A percentile compares a stretch with the other conserved stretches of the same genome.
These are phyloP conservation scores for Coniochaeta sp. DNA, from an alignment of 2,329 filamentous ascomycete species.

Conservation along the genomic window DNA sequence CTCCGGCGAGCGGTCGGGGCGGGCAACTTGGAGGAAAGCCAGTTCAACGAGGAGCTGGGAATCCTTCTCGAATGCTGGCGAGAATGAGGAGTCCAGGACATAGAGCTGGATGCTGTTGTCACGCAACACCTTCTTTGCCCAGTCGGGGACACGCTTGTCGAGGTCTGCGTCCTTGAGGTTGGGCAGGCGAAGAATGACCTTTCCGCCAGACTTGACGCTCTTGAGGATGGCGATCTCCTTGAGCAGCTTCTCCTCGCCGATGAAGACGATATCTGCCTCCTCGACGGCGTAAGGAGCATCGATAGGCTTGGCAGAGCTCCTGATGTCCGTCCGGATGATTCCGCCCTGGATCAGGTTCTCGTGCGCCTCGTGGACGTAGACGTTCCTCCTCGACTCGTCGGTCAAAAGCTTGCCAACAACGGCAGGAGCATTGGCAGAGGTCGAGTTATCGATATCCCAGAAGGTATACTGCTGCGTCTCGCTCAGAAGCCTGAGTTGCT, in stretches of 20 bases:
- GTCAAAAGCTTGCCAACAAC: constrained; percentile 55
- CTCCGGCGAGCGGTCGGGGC: constrained; percentile 56
- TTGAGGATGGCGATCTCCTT: constrained; percentile 69
- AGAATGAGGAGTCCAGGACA: constrained; percentile 65
- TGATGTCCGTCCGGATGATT: constrained; percentile 74
- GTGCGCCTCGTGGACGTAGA: constrained; percentile 55
- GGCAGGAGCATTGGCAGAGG: constrained; percentile 56
- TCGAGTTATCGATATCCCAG: constrained; percentile 81
- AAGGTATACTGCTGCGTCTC: constrained; percentile 80
- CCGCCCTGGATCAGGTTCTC: constrained; percentile 69
- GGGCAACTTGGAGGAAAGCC: constrained; percentile 73
- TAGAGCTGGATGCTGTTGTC: constrained; percentile 66
- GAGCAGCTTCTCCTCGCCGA: constrained; percentile 75
- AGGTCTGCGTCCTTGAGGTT: constrained; percentile 81
- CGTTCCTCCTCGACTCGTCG: constrained; percentile 61
- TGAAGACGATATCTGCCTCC: constrained; percentile 69
- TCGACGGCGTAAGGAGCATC: constrained; percentile 79
- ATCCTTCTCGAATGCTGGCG: constrained; percentile 62
- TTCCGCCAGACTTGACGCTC: constrained; percentile 62
- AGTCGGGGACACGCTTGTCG: constrained; percentile 73
- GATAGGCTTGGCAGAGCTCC: constrained; percentile 73
- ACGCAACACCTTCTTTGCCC: constrained; percentile 64
- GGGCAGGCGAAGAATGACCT: constrained; percentile 68
- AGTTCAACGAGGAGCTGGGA: constrained; percentile 64
- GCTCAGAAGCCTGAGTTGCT: constrained; percentile 34